phyloP scores from a whole-genome alignment of 192 early-diverging fungal species.

The Thamnidium elegans region DNA sequence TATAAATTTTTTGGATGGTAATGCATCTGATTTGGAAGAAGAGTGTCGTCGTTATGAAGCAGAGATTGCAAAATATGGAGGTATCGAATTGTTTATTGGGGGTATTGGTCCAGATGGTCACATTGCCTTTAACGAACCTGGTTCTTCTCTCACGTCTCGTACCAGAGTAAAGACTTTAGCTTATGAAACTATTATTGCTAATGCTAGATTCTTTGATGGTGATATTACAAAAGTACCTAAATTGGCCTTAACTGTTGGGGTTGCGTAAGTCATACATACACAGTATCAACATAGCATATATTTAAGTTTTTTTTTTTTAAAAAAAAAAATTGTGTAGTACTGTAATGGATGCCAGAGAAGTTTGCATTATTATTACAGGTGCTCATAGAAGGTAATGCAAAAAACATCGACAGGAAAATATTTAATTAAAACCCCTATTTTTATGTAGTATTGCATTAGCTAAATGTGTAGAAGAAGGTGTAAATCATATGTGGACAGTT shows the following conservation, averaged over 20 bases:
- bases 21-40: conserved; percentile 71
- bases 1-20: conserved; percentile 77
- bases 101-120: conserved; percentile 86
- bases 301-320: no score
- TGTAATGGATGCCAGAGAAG: conserved; percentile 83
- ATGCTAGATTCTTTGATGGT: conserved; percentile 57
- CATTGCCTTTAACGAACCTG: conserved; percentile 84
- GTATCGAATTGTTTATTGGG: conserved; percentile 86
- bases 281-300: background rate
- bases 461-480: conserved; percentile 78
- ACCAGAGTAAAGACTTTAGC: conserved; percentile 84
- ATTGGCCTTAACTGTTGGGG: conserved; percentile 81
- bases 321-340: conserved; percentile 45
- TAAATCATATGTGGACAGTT: conserved; percentile 89
- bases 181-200: conserved; percentile 47
- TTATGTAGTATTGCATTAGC: conserved; percentile 60
- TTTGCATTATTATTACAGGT: conserved; percentile 81
- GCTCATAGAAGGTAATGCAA: conserved; percentile 58
- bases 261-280: conserved; percentile 48
- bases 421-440: background rate
- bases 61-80: conserved; percentile 73
- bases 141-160: conserved; percentile 75
- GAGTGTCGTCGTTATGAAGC: conserved; percentile 79
- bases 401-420: conserved; percentile 24
- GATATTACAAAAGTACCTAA: conserved; percentile 83